Percentiles rank a stretch among this genome's conserved stretches.
phyloP scores from a whole-genome alignment of 2,329 filamentous ascomycete genomes.

The Penicillium janthinellum region DNA sequence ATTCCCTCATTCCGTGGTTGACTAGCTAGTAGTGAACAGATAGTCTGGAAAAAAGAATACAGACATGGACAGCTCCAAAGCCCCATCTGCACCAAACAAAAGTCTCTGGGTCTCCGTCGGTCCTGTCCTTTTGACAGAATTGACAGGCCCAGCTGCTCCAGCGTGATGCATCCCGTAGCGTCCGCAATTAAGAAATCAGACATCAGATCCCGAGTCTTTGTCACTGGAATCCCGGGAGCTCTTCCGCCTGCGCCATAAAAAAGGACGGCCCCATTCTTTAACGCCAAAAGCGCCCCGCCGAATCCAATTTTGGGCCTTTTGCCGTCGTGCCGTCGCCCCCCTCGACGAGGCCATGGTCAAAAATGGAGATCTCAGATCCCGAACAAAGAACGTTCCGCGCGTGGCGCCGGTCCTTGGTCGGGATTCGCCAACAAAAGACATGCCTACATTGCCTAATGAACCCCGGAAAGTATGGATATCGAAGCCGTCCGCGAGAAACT shows the following conservation, averaged over 20 bases:
- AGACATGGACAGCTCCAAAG: neutral
- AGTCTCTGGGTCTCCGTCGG: conserved; percentile 2
- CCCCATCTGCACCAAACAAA: conserved; percentile 11
- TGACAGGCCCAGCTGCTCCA: conserved; percentile 1
- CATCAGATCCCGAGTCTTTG: conserved; percentile 16
- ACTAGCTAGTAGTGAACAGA: neutral
- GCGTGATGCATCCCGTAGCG: too few species aligned
- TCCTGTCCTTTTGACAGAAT: conserved; percentile 3
- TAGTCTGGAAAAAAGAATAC: neutral
- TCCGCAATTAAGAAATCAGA: conserved; percentile 3
- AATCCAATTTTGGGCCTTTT: conserved; percentile 1
- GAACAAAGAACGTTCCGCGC: conserved; percentile 8
- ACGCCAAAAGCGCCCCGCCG: neutral
- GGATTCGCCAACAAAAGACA: neutral
- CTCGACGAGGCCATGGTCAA: neutral
- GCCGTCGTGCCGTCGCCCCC: neutral
- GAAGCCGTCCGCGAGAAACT: conserved; percentile 4
- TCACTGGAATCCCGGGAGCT: conserved; percentile 16
- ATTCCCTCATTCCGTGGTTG: neutral
- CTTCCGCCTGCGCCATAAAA: conserved; percentile 8
- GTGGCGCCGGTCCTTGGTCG: conserved; percentile 12
- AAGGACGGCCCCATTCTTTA: neutral
- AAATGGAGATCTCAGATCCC: conserved; percentile 12
- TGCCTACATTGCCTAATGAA: too few species aligned
- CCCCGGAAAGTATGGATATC: conserved; percentile 8